A percentile compares a stretch with the other conserved stretches of the same genome.
Evolutionary conservation across 2,329 filamentous ascomycete species (phyloP).

Genomic region (Alternaria brassicae): DNA sequence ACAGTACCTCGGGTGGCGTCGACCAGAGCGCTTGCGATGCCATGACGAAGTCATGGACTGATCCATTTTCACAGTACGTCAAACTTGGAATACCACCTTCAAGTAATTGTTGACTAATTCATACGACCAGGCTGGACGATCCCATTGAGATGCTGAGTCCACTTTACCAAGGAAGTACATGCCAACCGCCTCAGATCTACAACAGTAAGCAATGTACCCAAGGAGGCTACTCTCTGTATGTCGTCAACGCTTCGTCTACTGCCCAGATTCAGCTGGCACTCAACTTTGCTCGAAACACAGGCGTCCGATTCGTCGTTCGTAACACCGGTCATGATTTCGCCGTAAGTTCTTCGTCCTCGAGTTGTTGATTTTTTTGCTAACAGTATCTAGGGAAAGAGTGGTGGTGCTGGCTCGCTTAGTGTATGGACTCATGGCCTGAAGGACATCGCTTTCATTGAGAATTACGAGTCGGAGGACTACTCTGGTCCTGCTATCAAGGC

Average conservation of each 20-base stretch:
- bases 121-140: conserved; percentile 32
- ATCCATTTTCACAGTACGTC: conserved; percentile 3
- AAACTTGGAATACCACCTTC: background rate
- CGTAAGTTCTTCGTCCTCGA: background rate
- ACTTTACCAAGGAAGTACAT: conserved; percentile 38
- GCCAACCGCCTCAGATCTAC: conserved; percentile 32
- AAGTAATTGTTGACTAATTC: conserved; percentile 1
- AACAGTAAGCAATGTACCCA: conserved; percentile 32
- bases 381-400: conserved; percentile 22
- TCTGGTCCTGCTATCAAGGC: conserved; percentile 36
- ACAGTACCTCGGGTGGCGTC: background rate
- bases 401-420: conserved; percentile 30
- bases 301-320: conserved; percentile 38
- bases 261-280: conserved; percentile 34
- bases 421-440: conserved; percentile 42
- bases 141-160: conserved; percentile 36
- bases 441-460: conserved; percentile 31
- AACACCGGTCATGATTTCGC: conserved; percentile 43
- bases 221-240: conserved; percentile 37
- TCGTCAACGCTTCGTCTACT: conserved; percentile 31
- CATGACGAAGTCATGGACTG: background rate
- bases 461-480: conserved; percentile 34
- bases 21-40: conserved; percentile 2
- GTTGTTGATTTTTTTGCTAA: background rate
- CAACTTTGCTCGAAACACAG: conserved; percentile 38